Evolutionary conservation across 176 grass and related monocot genomes (phyloP), one percentile per base, ranked within the genome.

Genomic region (Pharus latifolius): DNA sequence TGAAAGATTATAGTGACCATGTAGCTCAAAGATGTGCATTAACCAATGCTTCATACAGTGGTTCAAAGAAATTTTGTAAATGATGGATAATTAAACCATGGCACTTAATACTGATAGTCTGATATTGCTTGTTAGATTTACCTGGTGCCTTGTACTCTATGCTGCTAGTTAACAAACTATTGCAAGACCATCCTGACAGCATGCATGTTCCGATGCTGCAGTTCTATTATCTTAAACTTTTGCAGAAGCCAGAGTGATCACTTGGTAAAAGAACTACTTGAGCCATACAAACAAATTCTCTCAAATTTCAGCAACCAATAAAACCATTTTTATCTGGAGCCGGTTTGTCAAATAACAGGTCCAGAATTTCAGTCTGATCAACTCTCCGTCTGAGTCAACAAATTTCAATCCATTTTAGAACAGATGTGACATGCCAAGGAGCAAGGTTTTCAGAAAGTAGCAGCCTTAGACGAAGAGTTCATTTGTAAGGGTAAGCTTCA

Each of bases 381-480:
- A 33, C 64, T 70, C 49, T 80, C 57, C 57, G 42, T 76, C 65
- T 73, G 23, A 53, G 24, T 40, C 28, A 41, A 19, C 64, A 70
- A 74, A 57, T 42, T 57, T 51, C 55, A 17, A 76, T 65, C 77
- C 77, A 65, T 49, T 56, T 70, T 32, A 65, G 57, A 56, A 70
- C 31, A 70, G 63, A 58, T 44, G 67, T 27, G 42, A 70, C 18
- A 1, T 38, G 42, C 31, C 67, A 66, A 31, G 62, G 49, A 73
- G 56, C 44, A 70, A 70, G 42, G 57, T 64, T 81, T 52, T 65
- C 71, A 76, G 70, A 80, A 63, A 76, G 57, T 71, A 86, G 27
- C 50, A 86, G 41, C 83, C 71, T 86, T 76, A 81, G 64, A 76
- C 37, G 30, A 85, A 80, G 76, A 46, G 8, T 69, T 71, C 72